phyloP scores from a whole-genome alignment of 371 early-diverging fungal species.

The Mucor circinelloides region DNA sequence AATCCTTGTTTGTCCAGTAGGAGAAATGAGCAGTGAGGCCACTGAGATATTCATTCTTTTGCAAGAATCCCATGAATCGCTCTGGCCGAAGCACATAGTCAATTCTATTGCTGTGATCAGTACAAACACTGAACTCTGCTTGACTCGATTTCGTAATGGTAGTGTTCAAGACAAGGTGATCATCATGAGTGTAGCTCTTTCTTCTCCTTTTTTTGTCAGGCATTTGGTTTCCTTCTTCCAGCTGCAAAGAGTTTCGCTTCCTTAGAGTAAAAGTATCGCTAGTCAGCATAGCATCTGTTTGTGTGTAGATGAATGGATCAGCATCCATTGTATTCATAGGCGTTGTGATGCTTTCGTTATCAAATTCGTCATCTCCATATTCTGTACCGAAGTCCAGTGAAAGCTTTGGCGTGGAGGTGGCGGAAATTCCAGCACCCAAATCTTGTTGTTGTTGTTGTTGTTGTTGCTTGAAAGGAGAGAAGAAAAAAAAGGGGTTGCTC shows the following conservation, averaged over 20 bases:
- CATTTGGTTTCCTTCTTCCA: background rate
- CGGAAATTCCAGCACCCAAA: constrained; percentile 18
- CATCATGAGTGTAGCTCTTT: background rate
- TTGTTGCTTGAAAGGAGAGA: constrained; percentile 3
- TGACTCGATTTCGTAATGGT: background rate
- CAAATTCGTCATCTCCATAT: constrained; percentile 11
- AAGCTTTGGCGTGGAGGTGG: constrained; percentile 16
- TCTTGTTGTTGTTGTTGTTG: constrained; percentile 22
- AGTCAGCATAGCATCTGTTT: background rate
- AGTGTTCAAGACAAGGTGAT: background rate
- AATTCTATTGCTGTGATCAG: constrained; percentile 14
- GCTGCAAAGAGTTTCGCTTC: background rate
- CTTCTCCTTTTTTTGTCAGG: background rate
- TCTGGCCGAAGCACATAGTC: constrained; percentile 49
- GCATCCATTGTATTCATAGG: background rate
- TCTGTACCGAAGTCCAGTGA: background rate
- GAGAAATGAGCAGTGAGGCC: constrained; percentile 55
- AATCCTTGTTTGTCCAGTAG: constrained; percentile 54
- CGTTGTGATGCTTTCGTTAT: background rate
- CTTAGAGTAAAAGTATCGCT: background rate
- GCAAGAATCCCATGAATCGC: constrained; percentile 42
- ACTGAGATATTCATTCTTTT: constrained; percentile 42
- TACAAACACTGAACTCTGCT: background rate
- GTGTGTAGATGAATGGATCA: background rate
- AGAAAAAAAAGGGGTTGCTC: constrained; percentile 8